Base-by-base conservation (phyloP, 441 rosid genomes). In the Gossypium schwendimanii region DNA sequence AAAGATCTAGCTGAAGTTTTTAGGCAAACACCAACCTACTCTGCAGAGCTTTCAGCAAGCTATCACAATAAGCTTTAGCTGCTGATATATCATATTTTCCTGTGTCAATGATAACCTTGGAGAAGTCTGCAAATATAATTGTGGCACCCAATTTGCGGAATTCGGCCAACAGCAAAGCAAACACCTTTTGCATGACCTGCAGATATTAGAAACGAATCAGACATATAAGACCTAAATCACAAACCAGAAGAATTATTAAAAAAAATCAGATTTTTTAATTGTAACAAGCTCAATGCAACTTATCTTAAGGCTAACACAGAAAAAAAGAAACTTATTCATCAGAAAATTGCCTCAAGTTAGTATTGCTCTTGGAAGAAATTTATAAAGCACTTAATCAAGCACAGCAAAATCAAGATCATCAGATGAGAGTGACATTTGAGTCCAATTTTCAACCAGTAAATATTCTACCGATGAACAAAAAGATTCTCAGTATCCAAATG, bases 181-280 rank as follows among this genome's bases (percentile, higher is more conserved):
- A 95, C 79, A 95, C 89, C 88, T 95, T 95, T 83, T 90, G 97
- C 99, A 93, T 95, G 86, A 91, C 96, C 98, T 94, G 78, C 47
- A 49, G 18, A 39, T 54, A 36, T 45, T 6, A 65, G 62, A 18
- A 75, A 65, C 11, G 45, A 68, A 31, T 17, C 8, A 78, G 68
- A 23, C 5, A 17, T 57, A 31, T 11, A 68, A 44, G 21, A 59
- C 41, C 17, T 5, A 52, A 50, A 24, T 62, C 44, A 60, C 64
- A 68, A 24, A 31, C 3, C 31, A 65, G 59, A 72, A 75, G 8
- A 63, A 18, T 50, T 61, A 28, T 36, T 23, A 31, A 60, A 26
- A 67, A 4, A 52, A 68, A 31, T 45, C 45, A 50, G 45, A n/a
- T 28, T 63, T 63, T 44, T 15, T 26, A 15, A 10, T 17, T 65